Evolutionary conservation across 108 stramenopile species (phyloP), one percentile per base, ranked within the genome.

Genomic region (Nannochloropsis salina): DNA sequence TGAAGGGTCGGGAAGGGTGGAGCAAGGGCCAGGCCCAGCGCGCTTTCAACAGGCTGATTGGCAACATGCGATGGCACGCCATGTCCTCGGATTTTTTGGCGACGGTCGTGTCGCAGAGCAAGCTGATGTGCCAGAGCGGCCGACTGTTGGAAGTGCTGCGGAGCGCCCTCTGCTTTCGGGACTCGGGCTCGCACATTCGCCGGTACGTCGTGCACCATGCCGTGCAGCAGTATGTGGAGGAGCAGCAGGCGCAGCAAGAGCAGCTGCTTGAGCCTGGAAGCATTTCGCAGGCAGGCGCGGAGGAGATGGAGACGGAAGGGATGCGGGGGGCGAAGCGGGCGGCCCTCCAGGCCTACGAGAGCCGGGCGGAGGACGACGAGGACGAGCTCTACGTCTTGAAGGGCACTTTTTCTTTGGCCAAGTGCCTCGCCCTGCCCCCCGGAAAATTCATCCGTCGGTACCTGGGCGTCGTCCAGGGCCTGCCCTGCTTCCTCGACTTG

Each of bases 391-490:
- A 74, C n/a, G 61, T 74, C 20, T 74, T 74, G 61, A 74, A 74
- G n/a, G 61, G 61, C 20, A 74, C 61, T 4, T 74, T 74, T 74
- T 74, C 61, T n/a, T n/a, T 74, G 6, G 20, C 15, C 61, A 74
- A 74, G 61, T 74, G 61, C 61, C n/a, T 74, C 15, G n/a, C 20
- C 61, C 61, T 74, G 15, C 61, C 61, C n/a, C 61, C 61, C 8
- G 61, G 61, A 74, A 74, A 74, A 74, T 74, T 74, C n/a, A 74
- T 74, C n/a, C 61, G 61, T n/a, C 61, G 61, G 8, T 74, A 74
- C 6, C 8, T 74, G 61, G 61, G 61, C 20, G 8, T 74, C 4
- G 61, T 74, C 2, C 61, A 74, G 61, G 61, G 61, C 15, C n/a
- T 74, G 61, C 61, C 61, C 8, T 74, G 61, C 61, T 74, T 74